phyloP scores from a whole-genome alignment of 2,329 filamentous ascomycete species.

The Pseudogymnoascus sp. region DNA sequence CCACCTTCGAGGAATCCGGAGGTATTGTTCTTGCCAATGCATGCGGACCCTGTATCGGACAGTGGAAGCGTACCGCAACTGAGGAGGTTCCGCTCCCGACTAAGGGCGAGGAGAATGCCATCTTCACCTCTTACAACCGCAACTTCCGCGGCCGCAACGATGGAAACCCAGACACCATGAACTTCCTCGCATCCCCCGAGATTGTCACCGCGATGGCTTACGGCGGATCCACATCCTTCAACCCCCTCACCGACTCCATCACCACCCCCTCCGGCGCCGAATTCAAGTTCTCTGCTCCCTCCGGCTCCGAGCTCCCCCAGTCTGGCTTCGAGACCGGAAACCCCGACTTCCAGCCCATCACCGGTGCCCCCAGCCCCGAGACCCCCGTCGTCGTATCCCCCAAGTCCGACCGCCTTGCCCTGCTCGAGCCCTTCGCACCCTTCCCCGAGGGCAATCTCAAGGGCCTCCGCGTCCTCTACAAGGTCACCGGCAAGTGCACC shows the following conservation, averaged over 20 bases:
- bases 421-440: constrained; percentile 81
- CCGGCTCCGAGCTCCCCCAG: constrained; percentile 57
- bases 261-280: constrained; percentile 69
- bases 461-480: constrained; percentile 81
- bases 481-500: constrained; percentile 95
- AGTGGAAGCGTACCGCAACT: constrained; percentile 89
- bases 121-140: constrained; percentile 95
- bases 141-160: constrained; percentile 98
- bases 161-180: constrained; percentile 94
- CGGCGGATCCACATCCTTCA: constrained; percentile 87
- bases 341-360: constrained; percentile 63
- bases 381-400: constrained; percentile 73
- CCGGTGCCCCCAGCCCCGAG: constrained; percentile 62
- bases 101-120: constrained; percentile 87
- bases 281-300: constrained; percentile 80
- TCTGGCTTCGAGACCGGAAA: constrained; percentile 71
- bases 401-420: constrained; percentile 79
- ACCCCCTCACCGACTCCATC: constrained; percentile 83
- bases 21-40: constrained; percentile 90
- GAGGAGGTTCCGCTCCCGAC: constrained; percentile 39
- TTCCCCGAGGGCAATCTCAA: constrained; percentile 73
- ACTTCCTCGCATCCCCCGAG: constrained; percentile 95
- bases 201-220: constrained; percentile 95
- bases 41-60: constrained; percentile 87
- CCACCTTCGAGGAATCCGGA: constrained; percentile 78